A percentile compares a stretch with the other conserved stretches of the same genome.
phyloP scores from a whole-genome alignment of 2,329 filamentous ascomycete genomes.

The Paraphoma sp. region DNA sequence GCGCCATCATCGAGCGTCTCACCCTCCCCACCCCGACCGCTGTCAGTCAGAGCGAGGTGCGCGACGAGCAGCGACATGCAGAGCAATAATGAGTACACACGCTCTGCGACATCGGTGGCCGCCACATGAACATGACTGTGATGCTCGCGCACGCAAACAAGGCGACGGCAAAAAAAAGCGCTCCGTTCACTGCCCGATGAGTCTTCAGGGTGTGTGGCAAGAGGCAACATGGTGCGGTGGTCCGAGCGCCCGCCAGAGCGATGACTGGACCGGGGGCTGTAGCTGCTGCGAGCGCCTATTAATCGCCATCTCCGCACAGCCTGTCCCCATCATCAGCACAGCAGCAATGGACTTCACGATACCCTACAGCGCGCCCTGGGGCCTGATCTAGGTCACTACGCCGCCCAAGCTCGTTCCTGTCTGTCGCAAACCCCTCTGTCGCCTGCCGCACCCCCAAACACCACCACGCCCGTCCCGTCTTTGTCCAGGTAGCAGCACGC shows the following conservation, averaged over 20 bases:
- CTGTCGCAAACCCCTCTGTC: conserved; percentile 24
- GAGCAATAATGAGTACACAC: not conserved
- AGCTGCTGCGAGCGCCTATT: conserved; percentile 28
- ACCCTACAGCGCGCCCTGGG: conserved; percentile 37
- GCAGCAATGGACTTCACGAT: conserved; percentile 44
- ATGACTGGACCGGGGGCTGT: conserved; percentile 33
- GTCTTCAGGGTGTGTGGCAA: conserved; percentile 31
- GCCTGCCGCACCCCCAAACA: conserved; percentile 13
- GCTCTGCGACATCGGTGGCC: not conserved
- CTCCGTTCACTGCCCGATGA: conserved; percentile 20
- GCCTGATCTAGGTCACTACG: conserved; percentile 36
- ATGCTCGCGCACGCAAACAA: conserved; percentile 7
- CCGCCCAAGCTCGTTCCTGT: conserved; percentile 22
- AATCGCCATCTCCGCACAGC: conserved; percentile 36
- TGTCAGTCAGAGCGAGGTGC: not conserved
- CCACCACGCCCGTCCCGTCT: conserved; percentile 23
- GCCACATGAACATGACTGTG: not conserved
- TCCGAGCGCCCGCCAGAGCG: conserved; percentile 22
- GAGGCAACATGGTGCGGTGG: conserved; percentile 16
- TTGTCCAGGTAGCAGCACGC: conserved; percentile 34
- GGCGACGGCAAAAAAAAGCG: not conserved
- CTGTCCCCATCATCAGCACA: conserved; percentile 32
- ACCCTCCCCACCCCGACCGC: conserved; percentile 6
- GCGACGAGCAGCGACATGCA: not conserved
- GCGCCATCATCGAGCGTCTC: conserved; percentile 22